Conservation (phyloP, 352 stramenopile genomes). For the Pythium coloratum region DNA sequence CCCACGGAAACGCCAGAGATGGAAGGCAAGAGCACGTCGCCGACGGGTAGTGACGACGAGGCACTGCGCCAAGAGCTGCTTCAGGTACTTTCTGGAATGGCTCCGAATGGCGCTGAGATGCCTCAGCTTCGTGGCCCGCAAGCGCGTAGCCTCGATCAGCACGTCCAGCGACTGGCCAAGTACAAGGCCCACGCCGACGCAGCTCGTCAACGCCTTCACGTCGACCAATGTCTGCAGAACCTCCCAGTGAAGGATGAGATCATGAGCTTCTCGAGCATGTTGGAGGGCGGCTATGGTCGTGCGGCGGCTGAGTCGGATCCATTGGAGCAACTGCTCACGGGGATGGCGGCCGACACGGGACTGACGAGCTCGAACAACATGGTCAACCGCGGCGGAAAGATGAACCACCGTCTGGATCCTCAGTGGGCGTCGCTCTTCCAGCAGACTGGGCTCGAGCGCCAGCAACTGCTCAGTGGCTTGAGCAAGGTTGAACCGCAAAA, state of each 20-base stretch:
- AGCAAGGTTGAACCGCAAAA: conserved; percentile 13
- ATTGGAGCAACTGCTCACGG: conserved; percentile 23
- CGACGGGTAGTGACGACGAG: conserved; percentile 13
- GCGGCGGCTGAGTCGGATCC: conserved; percentile 17
- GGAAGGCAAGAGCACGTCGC: neutral
- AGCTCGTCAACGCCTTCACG: conserved; percentile 13
- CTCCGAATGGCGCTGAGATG: neutral
- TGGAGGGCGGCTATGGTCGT: conserved; percentile 2
- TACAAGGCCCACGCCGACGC: conserved; percentile 12
- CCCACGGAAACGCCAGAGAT: neutral
- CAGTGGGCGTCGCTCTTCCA: conserved; percentile 30
- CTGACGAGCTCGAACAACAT: conserved; percentile 10
- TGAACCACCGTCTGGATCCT: conserved; percentile 19
- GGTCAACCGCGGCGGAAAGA: conserved; percentile 4
- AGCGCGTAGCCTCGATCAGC: conserved; percentile 14
- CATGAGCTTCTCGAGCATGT: conserved; percentile 19
- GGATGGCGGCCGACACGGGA: conserved; percentile 20
- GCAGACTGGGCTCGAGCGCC: conserved; percentile 18
- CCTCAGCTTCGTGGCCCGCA: neutral
- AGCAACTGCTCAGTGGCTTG: conserved; percentile 25
- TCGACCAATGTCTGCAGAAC: conserved; percentile 15
- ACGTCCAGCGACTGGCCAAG: conserved; percentile 18
- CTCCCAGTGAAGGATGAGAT: conserved; percentile 21
- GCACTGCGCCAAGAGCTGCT: conserved; percentile 24
- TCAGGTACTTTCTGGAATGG: conserved; percentile 25